Percentiles rank a stretch among this genome's conserved stretches.
Conservation (phyloP, 73 alveolate species). For the Blepharisma japonicum region DNA sequence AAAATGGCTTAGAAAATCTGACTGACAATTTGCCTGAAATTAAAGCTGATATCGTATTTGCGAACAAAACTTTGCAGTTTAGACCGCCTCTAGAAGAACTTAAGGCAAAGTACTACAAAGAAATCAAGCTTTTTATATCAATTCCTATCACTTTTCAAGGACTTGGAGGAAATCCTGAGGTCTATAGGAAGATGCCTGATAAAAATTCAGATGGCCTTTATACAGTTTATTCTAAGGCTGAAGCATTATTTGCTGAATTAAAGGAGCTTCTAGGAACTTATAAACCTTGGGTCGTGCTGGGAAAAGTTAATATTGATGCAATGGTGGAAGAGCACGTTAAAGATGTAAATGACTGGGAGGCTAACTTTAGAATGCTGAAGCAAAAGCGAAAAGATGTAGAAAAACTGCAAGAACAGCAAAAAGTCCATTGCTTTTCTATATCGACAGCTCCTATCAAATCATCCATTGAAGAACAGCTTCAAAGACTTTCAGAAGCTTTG, state of each 20-base stretch:
- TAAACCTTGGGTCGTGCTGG: conserved; percentile 41
- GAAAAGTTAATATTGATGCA: conserved; percentile 60
- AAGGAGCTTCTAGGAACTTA: conserved; percentile 47
- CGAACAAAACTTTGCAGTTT: conserved; percentile 74
- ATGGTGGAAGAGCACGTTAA: conserved; percentile 88
- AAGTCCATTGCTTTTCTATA: conserved; percentile 88
- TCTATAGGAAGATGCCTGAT: conserved; percentile 94
- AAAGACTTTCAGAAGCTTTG: conserved; percentile 91
- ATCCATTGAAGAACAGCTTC: conserved; percentile 84
- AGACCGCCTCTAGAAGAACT: conserved; percentile 98
- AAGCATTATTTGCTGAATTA: conserved; percentile 72
- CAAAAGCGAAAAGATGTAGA: conserved; percentile 86
- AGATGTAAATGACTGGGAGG: conserved; percentile 92
- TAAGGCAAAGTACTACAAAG: conserved; percentile 87
- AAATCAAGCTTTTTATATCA: conserved; percentile 71
- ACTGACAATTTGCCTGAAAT: conserved; percentile 95
- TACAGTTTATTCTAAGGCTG: conserved; percentile 93
- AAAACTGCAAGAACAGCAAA: conserved; percentile 80
- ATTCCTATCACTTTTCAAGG: conserved; percentile 92
- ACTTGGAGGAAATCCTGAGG: conserved; percentile 95
- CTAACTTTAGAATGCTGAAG: conserved; percentile 89
- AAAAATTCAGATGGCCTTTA: conserved; percentile 87
- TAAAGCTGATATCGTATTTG: conserved; percentile 92
- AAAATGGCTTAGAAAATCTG: conserved; percentile 91
- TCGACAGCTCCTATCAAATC: conserved; percentile 75